Base-by-base conservation (phyloP, 2,329 filamentous ascomycete genomes). In the Grosmannia penicillata region DNA sequence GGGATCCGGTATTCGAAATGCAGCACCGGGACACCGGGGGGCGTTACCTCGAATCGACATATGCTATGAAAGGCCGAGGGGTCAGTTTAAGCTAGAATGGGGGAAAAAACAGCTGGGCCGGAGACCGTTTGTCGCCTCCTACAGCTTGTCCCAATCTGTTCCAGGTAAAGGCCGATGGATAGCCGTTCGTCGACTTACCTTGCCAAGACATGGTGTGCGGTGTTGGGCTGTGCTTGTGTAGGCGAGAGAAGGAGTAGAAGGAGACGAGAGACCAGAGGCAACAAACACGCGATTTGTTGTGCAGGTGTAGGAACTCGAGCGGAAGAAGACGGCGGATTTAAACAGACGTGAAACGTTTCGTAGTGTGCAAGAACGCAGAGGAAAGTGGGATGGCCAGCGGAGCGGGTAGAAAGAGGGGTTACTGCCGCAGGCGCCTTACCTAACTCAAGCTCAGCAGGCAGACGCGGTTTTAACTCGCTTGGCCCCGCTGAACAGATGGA, bases 191-290 rank as follows among this genome's bases (percentile, higher is more conserved):
- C n/a, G n/a, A n/a, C 13, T 21, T 11, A 47, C 45, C 43, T 45
- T 47, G 45, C 45, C 45, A 47, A 27, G 45, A 47, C 45, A 47
- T 47, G 34, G 11, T 46, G 43, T 24, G 24, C 7, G 32, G 25
- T 37, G 23, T 35, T 33, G 41, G 23, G 18, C 21, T 37, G 40
- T 25, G 11, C 11, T 26, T 37, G 6, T 19, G 23, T 3, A 21
- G n/a, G 15, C 15, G 24, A 11, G 24, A 27, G 28, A 15, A 11
- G 18, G 17, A 29, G 23, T 10, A 25, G 22, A 14, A 36, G n/a
- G 15, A 27, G 26, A 21, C 24, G 4, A 31, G 15, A 34, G 24
- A 26, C 13, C 13, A 19, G 11, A 30, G 24, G 15, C 22, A n/a
- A 4, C n/a, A 23, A 13, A 27, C 10, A 13, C 26, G 26, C n/a